Evolutionary conservation across 306 rosid species (phyloP), one percentile per base, ranked within the genome.

Genomic region (Corylus americana): DNA sequence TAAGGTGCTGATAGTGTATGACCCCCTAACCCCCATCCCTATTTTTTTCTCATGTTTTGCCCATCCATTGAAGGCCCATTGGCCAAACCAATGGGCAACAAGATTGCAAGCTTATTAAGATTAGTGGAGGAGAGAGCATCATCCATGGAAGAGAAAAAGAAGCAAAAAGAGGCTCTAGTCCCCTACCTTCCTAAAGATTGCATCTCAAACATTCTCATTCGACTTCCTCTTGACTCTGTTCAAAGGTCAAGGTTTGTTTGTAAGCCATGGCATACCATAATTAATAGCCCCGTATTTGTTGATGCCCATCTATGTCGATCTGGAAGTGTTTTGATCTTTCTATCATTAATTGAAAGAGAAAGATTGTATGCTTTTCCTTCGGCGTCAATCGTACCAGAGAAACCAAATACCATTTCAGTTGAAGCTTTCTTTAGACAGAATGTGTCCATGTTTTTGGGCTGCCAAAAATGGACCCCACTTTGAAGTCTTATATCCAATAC

Each of bases 211-310:
- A 77, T 88, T 80, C 86, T 86, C 51, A 37, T 86, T 48, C 74
- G 86, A 20, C 92, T 88, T 78, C 92, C 92, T 67, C 74, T 80
- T 54, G 81, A 75, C 22, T 55, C 88, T 74, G 85, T 88, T 68
- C 89, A 86, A 47, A 81, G 75, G 55, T 74, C 88, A 22, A 86
- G 80, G 80, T 74, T 88, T 75, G 92, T 88, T 49, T 86, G 89
- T 74, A 88, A 86, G 75, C 78, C 78, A 16, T 88, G 92, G 89
- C 82, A 74, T 64, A 74, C 80, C 20, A 37, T 84, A 59, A 80
- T 88, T 25, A 59, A 61, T 39, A 82, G 74, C 64, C 49, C 78
- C 48, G 66, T 75, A 57, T 88, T 88, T 75, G 55, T 82, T 14
- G 74, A 86, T 69, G 79, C 79, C 11, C 83, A 88, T 79, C 82